Evolutionary conservation across 441 rosid species (phyloP), one percentile per base, ranked within the genome.

Genomic region (Macaranga tanarius): DNA sequence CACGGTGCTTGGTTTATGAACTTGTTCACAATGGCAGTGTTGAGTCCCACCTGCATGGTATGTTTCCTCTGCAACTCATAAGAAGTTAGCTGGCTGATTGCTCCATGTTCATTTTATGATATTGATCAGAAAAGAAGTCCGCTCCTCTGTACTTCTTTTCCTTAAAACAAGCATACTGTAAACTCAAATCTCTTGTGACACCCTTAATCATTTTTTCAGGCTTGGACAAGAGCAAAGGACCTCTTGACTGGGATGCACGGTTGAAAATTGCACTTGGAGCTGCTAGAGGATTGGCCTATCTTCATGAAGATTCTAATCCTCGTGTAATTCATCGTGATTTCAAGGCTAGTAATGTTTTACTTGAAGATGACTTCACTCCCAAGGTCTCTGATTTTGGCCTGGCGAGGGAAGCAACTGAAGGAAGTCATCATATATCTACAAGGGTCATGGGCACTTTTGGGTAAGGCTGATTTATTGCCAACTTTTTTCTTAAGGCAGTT

Each of bases 391-490:
- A 95, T 84, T 95, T 95, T 75, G 99, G 99, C 76, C 78, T 95
- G 84, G 99, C 99, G 4, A 92, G 92, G 82, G 97, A 90, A 88
- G 99, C 99, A 63, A 91, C 97, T 2, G 99, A 90, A 88, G 99
- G 97, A 78, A 92, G 96, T 77, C 87, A 89, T 65, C 98, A 92
- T 80, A 88, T 95, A 69, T 92, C 98, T 65, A 95, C 99, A 44
- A 86, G 97, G 54, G 99, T 95, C 79, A 95, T 95, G 98, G 99
- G 99, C 45, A 95, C 99, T 77, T 95, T 95, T 61, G 99, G 99
- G 99, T 95, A 90, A 74, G 25, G 45, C 44, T 20, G 20, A 20
- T 45, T n/a, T 58, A 8, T 26, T 11, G 9, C 15, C 12, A 47
- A 42, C 3, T 31, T 47, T 7, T 6, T 44, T 19, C 4, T 70